Base-by-base conservation (phyloP, 2,329 filamentous ascomycete genomes). In the Passalora sequoiae region DNA sequence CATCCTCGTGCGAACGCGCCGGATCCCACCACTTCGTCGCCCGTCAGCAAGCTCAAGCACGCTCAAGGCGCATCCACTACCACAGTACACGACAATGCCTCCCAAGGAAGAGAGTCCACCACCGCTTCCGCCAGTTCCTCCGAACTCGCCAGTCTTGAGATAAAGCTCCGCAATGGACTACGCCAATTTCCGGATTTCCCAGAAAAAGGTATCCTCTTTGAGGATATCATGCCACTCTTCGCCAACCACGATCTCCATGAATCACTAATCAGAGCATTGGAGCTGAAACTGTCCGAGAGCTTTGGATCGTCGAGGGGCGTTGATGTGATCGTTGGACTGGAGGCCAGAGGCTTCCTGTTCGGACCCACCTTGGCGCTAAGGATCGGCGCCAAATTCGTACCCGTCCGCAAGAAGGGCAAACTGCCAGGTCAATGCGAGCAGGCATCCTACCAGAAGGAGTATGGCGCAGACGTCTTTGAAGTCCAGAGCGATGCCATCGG, bases 151-250 rank as follows among this genome's bases (percentile, higher is more conserved):
- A 65, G 68, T 77, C 78, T 82, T 76, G 77, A 78, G 68, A 70
- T 77, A 71, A 84, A 66, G 69, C 76, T 89, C 75, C 75, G 81
- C 63, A 69, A 71, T 56, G 79, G 84, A 47, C 79, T 97, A 58
- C 86, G 86, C 68, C 83, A 89, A 67, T 94, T 88, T 72, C 80
- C 82, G 61, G 88, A 97, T 75, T 97, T 96, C 72, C 91, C 91
- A 47, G 83, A 84, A 55, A 82, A 85, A 33, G 91, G 92, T 66
- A 91, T 98, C 64, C 77, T 94, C 61, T 98, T 98, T 70, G 88
- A 96, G 73, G 92, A 98, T 66, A 97, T 98, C 70, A 83, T 98
- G 68, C 92, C 92, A 49, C 83, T 97, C 64, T 97, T 98, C 74
- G 81, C 86, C 65, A 77, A 88, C 62, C 81, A 83, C 43, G 63